Percentiles rank a stretch among this genome's conserved stretches.
Conservation (phyloP, 129 eudicot genomes). For the Tagetes patula region DNA sequence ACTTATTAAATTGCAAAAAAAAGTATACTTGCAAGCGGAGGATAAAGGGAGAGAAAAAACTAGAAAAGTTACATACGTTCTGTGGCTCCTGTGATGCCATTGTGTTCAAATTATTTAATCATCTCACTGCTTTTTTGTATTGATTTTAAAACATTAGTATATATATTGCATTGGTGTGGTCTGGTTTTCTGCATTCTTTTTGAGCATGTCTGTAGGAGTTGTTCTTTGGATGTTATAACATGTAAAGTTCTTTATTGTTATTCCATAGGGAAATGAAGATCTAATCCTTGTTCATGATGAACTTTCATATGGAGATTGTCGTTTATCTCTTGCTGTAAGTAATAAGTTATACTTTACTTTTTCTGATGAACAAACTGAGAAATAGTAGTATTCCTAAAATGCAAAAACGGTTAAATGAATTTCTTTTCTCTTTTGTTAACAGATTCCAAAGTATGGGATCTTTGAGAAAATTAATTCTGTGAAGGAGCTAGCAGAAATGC, state of each 20-base stretch:
- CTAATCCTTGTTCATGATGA: slow-evolving; percentile 80
- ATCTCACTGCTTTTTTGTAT: background rate
- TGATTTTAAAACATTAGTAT: background rate
- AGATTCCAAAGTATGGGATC: slow-evolving; percentile 97
- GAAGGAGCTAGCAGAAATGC: slow-evolving; percentile 85
- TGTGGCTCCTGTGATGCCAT: background rate
- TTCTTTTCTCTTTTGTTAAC: slow-evolving; percentile 5
- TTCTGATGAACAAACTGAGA: background rate
- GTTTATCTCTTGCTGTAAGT: slow-evolving; percentile 88
- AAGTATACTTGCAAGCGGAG: slow-evolving; percentile 18
- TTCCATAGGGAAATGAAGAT: slow-evolving; percentile 77
- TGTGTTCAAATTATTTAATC: background rate
- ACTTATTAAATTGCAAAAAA: background rate
- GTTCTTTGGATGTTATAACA: background rate
- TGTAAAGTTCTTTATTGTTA: slow-evolving; percentile 14
- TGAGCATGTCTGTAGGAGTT: background rate
- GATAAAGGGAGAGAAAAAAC: slow-evolving; percentile 1
- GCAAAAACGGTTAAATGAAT: slow-evolving; percentile 1
- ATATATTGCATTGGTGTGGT: background rate
- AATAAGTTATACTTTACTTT: slow-evolving; percentile 29
- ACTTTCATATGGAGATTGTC: slow-evolving; percentile 89
- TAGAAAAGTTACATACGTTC: slow-evolving; percentile 12
- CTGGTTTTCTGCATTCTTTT: slow-evolving; percentile 1
- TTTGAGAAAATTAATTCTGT: slow-evolving; percentile 86
- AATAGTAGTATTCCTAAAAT: background rate